phyloP scores from a whole-genome alignment of 2,329 filamentous ascomycete genomes.

The Phyllosticta ampelicida region DNA sequence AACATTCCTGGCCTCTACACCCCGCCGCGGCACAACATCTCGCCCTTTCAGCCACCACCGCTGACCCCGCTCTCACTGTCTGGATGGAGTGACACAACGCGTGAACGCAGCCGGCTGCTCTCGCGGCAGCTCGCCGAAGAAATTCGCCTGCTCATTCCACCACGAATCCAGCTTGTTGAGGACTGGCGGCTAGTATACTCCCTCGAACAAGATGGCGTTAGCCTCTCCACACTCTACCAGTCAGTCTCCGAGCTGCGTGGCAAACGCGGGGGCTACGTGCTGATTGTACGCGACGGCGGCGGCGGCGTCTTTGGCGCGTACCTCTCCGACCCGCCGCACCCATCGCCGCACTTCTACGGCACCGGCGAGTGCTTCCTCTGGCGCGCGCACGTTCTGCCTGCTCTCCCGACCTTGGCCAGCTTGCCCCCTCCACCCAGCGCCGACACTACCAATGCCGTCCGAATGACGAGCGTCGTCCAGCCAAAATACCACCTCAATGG shows the following conservation, averaged over 20 bases:
- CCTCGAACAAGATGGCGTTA: conserved; percentile 83
- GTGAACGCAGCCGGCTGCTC: conserved; percentile 53
- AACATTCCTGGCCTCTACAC: conserved; percentile 51
- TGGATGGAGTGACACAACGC: conserved; percentile 54
- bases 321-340: conserved; percentile 77
- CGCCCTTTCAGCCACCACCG: conserved; percentile 78
- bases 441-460: conserved; percentile 50
- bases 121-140: conserved; percentile 73
- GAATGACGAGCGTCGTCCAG: conserved; percentile 47
- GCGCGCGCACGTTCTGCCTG: conserved; percentile 58
- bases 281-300: conserved; percentile 70
- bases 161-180: conserved; percentile 76
- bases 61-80: conserved; percentile 67
- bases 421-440: conserved; percentile 61
- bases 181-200: conserved; percentile 82
- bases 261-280: conserved; percentile 71
- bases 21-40: conserved; percentile 52
- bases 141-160: conserved; percentile 78
- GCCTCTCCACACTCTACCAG: conserved; percentile 74
- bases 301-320: conserved; percentile 87
- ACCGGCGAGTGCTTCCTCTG: conserved; percentile 94
- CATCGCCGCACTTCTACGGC: conserved; percentile 77
- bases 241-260: conserved; percentile 58
- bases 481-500: conserved; percentile 20
- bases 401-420: conserved; percentile 37